Evolutionary conservation across 176 grass and related monocot species (phyloP), one percentile per base, ranked within the genome.

Genomic region (Zea mays): DNA sequence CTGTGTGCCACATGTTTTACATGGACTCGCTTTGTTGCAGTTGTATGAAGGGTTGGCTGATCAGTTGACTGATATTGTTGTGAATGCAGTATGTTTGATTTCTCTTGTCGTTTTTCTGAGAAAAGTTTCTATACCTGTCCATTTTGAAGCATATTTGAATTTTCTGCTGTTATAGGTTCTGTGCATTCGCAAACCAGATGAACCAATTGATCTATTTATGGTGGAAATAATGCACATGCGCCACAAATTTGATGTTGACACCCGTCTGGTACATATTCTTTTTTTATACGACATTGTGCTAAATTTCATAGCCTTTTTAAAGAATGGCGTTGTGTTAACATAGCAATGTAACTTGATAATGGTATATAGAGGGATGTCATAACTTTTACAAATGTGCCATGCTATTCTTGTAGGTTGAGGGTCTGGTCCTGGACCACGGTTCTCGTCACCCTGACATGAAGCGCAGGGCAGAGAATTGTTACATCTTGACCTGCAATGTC

Each of bases 191-290:
- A 88, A 78, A 85, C 78, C 74, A 10, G 87, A 95, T 56, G 87
- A 99, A 45, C 89, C 92, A 15, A 92, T 95, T 62, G 96, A 99
- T 92, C 87, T 99, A 60, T 99, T 99, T 65, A 99, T 95, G 96
- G 96, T 99, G 61, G 96, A 99, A 85, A 99, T 95, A 90, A 99
- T 99, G 96, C 91, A 99, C 72, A 99, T 99, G 96, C 89, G 92
- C 27, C 96, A 99, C 80, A 95, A 99, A 78, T 99, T 99, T 11
- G 96, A 99, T 65, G 85, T 99, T 46, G 92, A 99, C 80, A 99
- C 96, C 51, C 87, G 90, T 10, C 81, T 99, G 85, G 96, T 99
- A 87, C 68, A 78, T 42, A 38, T 62, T 79, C 4, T 34, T 66
- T 49, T 65, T 42, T 78, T 60, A 47, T 62, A 59, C 47, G 38